Evolutionary conservation across 2,329 filamentous ascomycete species (phyloP), one percentile per base, ranked within the genome.

Genomic region (Fusarium tricinctum): DNA sequence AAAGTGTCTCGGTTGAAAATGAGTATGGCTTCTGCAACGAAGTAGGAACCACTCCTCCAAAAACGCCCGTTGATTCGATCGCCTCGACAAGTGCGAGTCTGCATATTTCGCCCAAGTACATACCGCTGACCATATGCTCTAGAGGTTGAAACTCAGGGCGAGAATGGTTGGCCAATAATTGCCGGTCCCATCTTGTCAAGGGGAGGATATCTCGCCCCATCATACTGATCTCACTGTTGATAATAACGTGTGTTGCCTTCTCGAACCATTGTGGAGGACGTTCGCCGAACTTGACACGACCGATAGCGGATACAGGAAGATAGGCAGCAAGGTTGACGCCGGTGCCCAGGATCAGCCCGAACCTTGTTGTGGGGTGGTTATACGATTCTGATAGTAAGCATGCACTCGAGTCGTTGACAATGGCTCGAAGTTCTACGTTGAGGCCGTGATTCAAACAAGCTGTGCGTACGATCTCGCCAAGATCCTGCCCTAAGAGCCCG

Each of bases 201-300:
- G 88, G 88, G 26, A 91, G 77, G 48, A 89, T 82, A 58, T 80
- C 84, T 50, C 82, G 79, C 15, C 89, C 89, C 73, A 90, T 90
- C 88, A 91, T 91, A 69, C 88, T 85, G 33, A 91, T 77, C 75
- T 91, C 89, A 1, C 88, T 90, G 75, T 91, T 91, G 69, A 91
- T 84, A 62, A 91, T 86, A 58, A 91, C 87, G 69, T 90, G 86
- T 58, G 82, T 85, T 6, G 87, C 88, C 20, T 81, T 80, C 22
- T 85, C 81, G 70, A 87, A 86, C 88, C 88, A 90, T 32, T 77
- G 77, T 8, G 78, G 74, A 1, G 88, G 86, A 10, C 88, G 83
- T 26, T 77, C 73, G 42, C 87, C 88, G 61, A 88, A 89, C 74
- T 90, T 91, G 46, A 78, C 60, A 43, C 79, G 80, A 28, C 84